Conservation (phyloP, 1,139 yeast species). For the Suhomyces chickasaworum region DNA sequence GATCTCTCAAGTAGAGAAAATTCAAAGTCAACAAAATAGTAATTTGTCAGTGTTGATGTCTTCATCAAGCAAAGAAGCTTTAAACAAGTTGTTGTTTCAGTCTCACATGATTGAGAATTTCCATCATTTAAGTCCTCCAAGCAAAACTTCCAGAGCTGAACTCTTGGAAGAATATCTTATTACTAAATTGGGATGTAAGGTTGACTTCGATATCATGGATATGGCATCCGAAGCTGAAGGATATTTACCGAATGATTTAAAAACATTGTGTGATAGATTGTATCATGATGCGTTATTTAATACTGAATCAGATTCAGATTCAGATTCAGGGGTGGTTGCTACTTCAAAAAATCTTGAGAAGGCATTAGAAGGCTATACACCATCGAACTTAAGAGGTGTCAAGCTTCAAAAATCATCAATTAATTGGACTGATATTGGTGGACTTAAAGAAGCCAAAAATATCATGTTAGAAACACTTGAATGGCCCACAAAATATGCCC, state of each 20-base stretch:
- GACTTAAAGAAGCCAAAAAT: constrained; percentile 73
- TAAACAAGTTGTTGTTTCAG: constrained; percentile 63
- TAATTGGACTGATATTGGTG: constrained; percentile 90
- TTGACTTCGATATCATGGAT: constrained; percentile 61
- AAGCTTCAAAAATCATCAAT: constrained; percentile 77
- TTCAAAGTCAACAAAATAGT: constrained; percentile 42
- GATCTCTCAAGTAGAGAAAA: constrained; percentile 42
- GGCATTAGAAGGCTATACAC: constrained; percentile 70
- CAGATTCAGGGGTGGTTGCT: constrained; percentile 20
- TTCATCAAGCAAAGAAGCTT: constrained; percentile 61
- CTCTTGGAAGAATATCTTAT: constrained; percentile 52
- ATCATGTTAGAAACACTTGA: constrained; percentile 84
- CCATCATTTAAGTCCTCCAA: constrained; percentile 68
- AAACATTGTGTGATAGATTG: constrained; percentile 71
- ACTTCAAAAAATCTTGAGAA: constrained; percentile 46
- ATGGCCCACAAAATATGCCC: constrained; percentile 97
- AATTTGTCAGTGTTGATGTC: constrained; percentile 58
- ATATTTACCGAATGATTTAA: constrained; percentile 79
- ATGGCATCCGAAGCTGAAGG: constrained; percentile 86
- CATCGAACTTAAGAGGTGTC: constrained; percentile 84
- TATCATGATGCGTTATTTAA: constrained; percentile 62
- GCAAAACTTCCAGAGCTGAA: constrained; percentile 57
- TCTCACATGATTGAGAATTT: constrained; percentile 73
- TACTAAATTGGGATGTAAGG: constrained; percentile 31
- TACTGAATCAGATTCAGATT: constrained; percentile 21